Evolutionary conservation across 805 yeast genomes (phyloP).

Genomic region (Yarrowia sp.): DNA sequence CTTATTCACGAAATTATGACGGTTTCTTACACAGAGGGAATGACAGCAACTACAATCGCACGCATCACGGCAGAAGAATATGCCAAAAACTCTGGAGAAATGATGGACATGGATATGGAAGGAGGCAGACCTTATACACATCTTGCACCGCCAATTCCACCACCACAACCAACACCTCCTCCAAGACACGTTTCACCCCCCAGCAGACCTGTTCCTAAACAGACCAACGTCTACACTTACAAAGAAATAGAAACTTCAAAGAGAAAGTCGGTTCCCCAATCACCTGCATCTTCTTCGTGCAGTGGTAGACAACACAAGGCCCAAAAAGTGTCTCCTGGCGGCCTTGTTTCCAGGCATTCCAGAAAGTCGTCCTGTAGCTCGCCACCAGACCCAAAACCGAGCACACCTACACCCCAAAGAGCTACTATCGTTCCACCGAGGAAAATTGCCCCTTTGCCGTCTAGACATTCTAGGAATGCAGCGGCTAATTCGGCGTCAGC

Average conservation of each 20-base stretch:
- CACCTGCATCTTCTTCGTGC: background rate
- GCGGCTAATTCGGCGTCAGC: background rate
- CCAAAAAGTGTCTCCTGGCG: slow-evolving; percentile 1
- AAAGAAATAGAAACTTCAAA: background rate
- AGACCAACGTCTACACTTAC: background rate
- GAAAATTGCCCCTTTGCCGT: background rate
- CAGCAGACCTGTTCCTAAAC: background rate
- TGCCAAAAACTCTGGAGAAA: slow-evolving; percentile 18
- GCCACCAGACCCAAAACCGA: background rate
- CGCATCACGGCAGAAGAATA: slow-evolving; percentile 48
- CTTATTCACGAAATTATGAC: slow-evolving; percentile 65
- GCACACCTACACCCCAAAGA: slow-evolving; percentile 23
- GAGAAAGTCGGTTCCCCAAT: background rate
- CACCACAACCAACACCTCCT: slow-evolving; percentile 1
- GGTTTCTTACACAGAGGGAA: slow-evolving; percentile 56
- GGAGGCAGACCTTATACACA: background rate
- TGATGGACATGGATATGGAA: slow-evolving; percentile 39
- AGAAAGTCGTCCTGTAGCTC: background rate
- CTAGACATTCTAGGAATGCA: background rate
- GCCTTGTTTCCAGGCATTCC: slow-evolving; percentile 2
- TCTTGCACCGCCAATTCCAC: slow-evolving; percentile 2
- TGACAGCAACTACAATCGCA: slow-evolving; percentile 60
- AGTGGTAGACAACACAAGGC: background rate
- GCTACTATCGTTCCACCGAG: background rate
- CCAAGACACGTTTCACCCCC: background rate